A percentile compares a stretch with the other conserved stretches of the same genome.
These are phyloP conservation scores for Sphagnum magellanicum DNA, from an alignment of 228 moss, liverwort and hornwort species.

Conservation along the genomic window DNA sequence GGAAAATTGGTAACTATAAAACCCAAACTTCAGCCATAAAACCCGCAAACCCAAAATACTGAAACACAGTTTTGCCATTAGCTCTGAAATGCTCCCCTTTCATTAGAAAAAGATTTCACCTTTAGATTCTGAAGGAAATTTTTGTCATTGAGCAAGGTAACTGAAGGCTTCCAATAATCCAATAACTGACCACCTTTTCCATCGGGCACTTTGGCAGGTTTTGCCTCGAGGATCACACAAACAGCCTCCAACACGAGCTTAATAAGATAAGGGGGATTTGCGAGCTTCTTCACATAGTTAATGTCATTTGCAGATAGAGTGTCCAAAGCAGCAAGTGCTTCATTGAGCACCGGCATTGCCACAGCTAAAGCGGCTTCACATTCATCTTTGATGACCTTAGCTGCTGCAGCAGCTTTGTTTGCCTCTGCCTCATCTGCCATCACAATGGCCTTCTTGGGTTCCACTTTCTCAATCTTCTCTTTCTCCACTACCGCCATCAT, in stretches of 20 bases:
- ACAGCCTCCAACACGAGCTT: constrained; percentile 89
- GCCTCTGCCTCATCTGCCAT: constrained; percentile 83
- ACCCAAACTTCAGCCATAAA: no score
- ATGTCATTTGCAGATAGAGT: constrained; percentile 79
- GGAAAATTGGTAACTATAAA: not conserved
- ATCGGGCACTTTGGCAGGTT: constrained; percentile 69
- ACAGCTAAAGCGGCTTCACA: constrained; percentile 77
- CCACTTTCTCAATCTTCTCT: constrained; percentile 90
- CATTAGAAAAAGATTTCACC: not conserved
- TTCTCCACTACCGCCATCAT: constrained; percentile 82
- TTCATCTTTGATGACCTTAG: constrained; percentile 87
- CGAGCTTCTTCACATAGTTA: constrained; percentile 84
- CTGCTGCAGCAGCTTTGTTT: constrained; percentile 64
- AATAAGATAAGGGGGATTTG: constrained; percentile 79
- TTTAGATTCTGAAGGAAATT: constrained; percentile 67
- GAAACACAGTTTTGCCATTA: no score
- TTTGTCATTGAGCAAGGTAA: constrained; percentile 72
- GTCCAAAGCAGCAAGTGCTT: constrained; percentile 76
- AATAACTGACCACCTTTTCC: constrained; percentile 76
- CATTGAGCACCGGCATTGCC: constrained; percentile 76
- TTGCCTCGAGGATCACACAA: constrained; percentile 79
- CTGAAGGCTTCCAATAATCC: constrained; percentile 89
- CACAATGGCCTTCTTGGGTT: constrained; percentile 85
- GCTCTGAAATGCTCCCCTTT: no score
- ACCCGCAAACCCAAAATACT: no score